Base-by-base conservation (phyloP, 169 alveolate species). In the Amoebophrya sp. region DNA sequence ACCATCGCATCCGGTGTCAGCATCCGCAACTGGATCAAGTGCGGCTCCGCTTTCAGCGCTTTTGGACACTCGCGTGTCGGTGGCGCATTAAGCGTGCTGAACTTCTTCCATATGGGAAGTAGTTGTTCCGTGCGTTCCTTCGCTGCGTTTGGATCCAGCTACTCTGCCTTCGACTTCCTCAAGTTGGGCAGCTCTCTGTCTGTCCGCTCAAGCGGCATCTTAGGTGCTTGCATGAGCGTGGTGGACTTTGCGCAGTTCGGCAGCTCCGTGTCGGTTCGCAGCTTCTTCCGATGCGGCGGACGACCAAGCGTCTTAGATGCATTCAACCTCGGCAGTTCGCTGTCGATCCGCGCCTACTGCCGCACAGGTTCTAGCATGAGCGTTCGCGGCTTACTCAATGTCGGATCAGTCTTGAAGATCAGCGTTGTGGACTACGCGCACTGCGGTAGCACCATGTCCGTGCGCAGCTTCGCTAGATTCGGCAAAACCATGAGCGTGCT, bases 131-230 rank as follows among this genome's bases (percentile, higher is more conserved):
- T 89, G 24, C 90, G 90, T 24, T 34, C 53, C 90, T 89, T 89
- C 90, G 90, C 90, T 29, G n/a, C n/a, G 54, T 29, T 89, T 2
- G 90, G 53, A 2, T 34, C 53, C 40, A 2, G 24, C 54, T 29
- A 29, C 23, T 89, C 90, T 41, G 90, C 39, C 24, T 40, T 89
- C 90, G 90, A 89, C 40, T 89, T 89, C 90, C 40, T 89, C 41
- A 40, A 34, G 36, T 47, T 89, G 23, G 90, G 90, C 34, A 26
- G 41, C 41, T 34, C 41, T 33, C 34, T 89, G 6, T 89, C 90
- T 10, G 41, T 33, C 24, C 90, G 90, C 40, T 29, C 40, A 2
- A 38, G n/a, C 47, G 41, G n/a, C 1, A 33, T 33, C 12, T 29
- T 89, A 26, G 90, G 90, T 33, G 40, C 54, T 2, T 33, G 90